Evolutionary conservation across 768 basidiomycete species (phyloP), one percentile per base, ranked within the genome.

Genomic region (Strobilomyces dryophilus): DNA sequence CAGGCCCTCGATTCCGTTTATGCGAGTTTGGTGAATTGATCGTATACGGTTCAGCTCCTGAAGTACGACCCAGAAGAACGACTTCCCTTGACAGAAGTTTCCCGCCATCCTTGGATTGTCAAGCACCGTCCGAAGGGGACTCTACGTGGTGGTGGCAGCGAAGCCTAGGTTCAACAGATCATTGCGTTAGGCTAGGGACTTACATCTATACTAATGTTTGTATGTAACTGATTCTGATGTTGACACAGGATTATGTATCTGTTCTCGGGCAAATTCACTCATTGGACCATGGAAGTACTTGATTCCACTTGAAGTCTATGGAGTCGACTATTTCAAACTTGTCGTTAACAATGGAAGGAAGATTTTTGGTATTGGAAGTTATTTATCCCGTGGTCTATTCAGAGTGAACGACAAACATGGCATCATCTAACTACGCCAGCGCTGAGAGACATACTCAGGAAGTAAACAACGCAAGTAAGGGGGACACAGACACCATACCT

Each of bases 81-180:
- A 6, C 59, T 98, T 15, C 74, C 92, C 0, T 76, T 97, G 24
- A 67, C 72, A 1, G 84, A 92, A 15, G 94, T 92, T 29, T 74
- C 84, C 26, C 74, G 74, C 4, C 94, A 95, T 63, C 92, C 92
- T 10, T 98, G 95, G 92, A 87, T 98, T 44, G 71, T 84, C 24
- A 86, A 77, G 62, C 77, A 87, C 57, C 74, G 84, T 32, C 77
- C 81, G 6, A 84, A 81, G 61, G 74, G 73, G 17, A 53, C 56
- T 40, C 70, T 68, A 18, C 66, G 57, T 43, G 66, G 68, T 18
- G 68, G 68, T 18, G 68, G 60, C 12, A 57, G 49, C 34, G 70
- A 57, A 18, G 53, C 54, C 9, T 68, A 62, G 43, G 29, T 32
- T 11, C 11, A 32, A 15, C 5, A 35, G 20, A 27, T 52, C 18